Evolutionary conservation across 108 stramenopile genomes (phyloP).

Genomic region (Nitzschia sp.): DNA sequence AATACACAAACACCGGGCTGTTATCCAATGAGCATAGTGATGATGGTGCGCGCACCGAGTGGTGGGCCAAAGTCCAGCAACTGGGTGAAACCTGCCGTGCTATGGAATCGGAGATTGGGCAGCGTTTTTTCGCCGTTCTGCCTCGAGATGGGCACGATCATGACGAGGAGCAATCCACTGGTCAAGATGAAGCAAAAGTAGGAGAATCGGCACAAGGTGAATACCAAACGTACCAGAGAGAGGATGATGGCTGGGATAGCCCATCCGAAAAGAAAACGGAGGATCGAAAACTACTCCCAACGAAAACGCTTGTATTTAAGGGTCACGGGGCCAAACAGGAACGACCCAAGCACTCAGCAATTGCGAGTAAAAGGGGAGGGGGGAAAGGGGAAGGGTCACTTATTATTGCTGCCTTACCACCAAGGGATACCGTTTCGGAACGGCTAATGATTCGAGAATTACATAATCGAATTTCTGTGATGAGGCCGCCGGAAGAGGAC

Average conservation of each 20-base stretch:
- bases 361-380: not conserved
- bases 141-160: not conserved
- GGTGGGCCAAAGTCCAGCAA: conserved; percentile 19
- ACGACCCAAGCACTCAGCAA: not conserved
- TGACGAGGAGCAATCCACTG: not conserved
- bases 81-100: conserved; percentile 15
- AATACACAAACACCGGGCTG: not conserved
- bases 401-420: not conserved
- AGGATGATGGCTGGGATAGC: conserved; percentile 2
- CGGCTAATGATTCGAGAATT: conserved; percentile 24
- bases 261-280: not conserved
- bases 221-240: not conserved
- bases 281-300: not conserved
- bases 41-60: not conserved
- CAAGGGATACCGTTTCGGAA: conserved; percentile 26
- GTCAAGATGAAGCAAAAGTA: not conserved
- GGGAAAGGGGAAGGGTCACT: not conserved
- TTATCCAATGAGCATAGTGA: not conserved
- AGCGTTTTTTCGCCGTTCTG: not conserved
- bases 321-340: conserved; percentile 16
- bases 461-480: conserved; percentile 19
- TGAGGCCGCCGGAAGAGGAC: conserved; percentile 4
- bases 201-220: not conserved
- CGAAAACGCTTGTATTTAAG: conserved; percentile 20
- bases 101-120: conserved; percentile 19